Conservation (phyloP, 2,329 filamentous ascomycete genomes). For the Zymoseptoria tritici region DNA sequence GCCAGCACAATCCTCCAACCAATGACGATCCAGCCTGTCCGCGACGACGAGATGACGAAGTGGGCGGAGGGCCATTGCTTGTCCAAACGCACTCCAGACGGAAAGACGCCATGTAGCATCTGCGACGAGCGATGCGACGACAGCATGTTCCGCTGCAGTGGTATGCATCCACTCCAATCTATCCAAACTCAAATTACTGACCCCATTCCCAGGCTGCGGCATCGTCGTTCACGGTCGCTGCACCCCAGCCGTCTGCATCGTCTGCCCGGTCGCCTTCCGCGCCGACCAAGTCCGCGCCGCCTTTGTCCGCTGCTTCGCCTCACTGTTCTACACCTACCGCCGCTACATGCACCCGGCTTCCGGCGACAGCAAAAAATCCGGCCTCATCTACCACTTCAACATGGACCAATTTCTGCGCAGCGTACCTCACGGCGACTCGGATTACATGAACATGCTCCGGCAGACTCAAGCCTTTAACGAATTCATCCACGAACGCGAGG, state of each 20-base stretch:
- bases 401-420: slow-evolving; percentile 60
- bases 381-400: slow-evolving; percentile 57
- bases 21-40: slow-evolving; percentile 70
- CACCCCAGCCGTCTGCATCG: slow-evolving; percentile 52
- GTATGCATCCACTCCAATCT: slow-evolving; percentile 30
- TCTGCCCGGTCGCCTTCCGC: slow-evolving; percentile 58
- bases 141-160: slow-evolving; percentile 64
- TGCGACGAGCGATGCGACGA: slow-evolving; percentile 70
- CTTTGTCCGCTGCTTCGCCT: slow-evolving; percentile 62
- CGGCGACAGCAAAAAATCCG: slow-evolving; percentile 55
- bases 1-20: slow-evolving; percentile 83
- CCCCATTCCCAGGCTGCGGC: slow-evolving; percentile 44
- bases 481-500: slow-evolving; percentile 74
- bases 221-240: slow-evolving; percentile 52
- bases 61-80: slow-evolving; percentile 85
- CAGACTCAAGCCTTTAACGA: slow-evolving; percentile 59
- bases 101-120: slow-evolving; percentile 57
- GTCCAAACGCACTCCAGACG: slow-evolving; percentile 55
- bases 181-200: slow-evolving; percentile 6
- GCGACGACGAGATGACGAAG: slow-evolving; percentile 68
- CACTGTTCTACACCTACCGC: slow-evolving; percentile 61
- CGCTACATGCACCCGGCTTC: slow-evolving; percentile 53
- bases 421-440: slow-evolving; percentile 55
- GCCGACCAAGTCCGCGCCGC: slow-evolving; percentile 60
- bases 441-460: slow-evolving; percentile 56